phyloP scores from a whole-genome alignment of 2,329 filamentous ascomycete genomes.

The Aspergillus eucalypticola region DNA sequence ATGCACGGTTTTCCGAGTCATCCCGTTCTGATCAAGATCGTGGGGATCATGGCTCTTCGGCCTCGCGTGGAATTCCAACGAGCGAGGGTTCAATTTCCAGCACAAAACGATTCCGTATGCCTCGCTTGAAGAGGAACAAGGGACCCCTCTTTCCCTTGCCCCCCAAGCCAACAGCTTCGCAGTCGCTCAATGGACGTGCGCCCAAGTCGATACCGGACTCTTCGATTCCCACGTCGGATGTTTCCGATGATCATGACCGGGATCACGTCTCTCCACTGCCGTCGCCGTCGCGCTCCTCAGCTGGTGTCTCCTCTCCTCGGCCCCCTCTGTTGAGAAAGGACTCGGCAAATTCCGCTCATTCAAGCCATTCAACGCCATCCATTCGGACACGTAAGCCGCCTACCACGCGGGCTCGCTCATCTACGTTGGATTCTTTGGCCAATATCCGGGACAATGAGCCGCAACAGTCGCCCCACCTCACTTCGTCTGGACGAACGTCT shows the following conservation, averaged over 20 bases:
- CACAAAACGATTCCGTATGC: conserved; percentile 77
- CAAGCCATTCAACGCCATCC: conserved; percentile 58
- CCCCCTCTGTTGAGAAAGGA: conserved; percentile 58
- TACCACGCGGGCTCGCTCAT: conserved; percentile 71
- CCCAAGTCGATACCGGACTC: conserved; percentile 25
- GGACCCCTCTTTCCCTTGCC: conserved; percentile 85
- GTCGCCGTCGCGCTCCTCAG: conserved; percentile 55
- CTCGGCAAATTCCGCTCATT: conserved; percentile 67
- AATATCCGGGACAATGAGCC: conserved; percentile 71
- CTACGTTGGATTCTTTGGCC: conserved; percentile 81
- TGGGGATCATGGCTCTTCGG: conserved; percentile 62
- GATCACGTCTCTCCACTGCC: conserved; percentile 43
- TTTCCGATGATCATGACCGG: conserved; percentile 30
- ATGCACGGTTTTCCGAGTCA: conserved; percentile 75
- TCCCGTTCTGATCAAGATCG: conserved; percentile 86
- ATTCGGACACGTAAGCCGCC: conserved; percentile 56
- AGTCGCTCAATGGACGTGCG: conserved; percentile 17
- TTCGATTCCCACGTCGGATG: conserved; percentile 23
- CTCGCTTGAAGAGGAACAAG: conserved; percentile 73
- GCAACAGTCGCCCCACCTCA: conserved; percentile 63
- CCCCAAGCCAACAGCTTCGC: conserved; percentile 57
- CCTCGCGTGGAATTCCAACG: conserved; percentile 61
- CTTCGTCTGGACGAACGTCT: conserved; percentile 65
- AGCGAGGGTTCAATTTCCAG: conserved; percentile 63
- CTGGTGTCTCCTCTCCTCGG: conserved; percentile 51